A percentile compares a stretch with the other conserved stretches of the same genome.
Evolutionary conservation across 2,329 filamentous ascomycete species (phyloP).

Genomic region (Chrysoporthe puriensis): DNA sequence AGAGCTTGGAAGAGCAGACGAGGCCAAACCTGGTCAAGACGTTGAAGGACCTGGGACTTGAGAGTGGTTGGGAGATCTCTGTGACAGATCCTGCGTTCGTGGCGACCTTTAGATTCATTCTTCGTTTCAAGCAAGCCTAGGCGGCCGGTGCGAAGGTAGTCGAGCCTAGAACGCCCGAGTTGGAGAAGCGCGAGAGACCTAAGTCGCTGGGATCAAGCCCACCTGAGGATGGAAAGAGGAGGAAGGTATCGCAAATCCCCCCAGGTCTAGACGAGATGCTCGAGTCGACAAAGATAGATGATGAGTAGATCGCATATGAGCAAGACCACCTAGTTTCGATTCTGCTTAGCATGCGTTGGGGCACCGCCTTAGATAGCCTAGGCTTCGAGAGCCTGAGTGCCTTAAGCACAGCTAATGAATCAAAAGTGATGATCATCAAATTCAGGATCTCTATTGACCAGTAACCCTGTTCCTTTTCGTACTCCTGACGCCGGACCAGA

Average conservation of each 20-base stretch:
- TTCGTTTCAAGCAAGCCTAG: conserved; percentile 48
- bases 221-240: conserved; percentile 12
- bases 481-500: conserved; percentile 28
- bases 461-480: conserved; percentile 21
- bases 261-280: not conserved
- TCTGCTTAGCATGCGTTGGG: not conserved
- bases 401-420: conserved; percentile 4
- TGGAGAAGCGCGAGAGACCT: conserved; percentile 7
- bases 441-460: conserved; percentile 20
- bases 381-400: not conserved
- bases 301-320: not conserved
- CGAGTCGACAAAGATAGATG: not conserved
- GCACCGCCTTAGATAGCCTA: not conserved
- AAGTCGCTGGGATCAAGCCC: not conserved
- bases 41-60: conserved; percentile 71
- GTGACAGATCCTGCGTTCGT: conserved; percentile 90
- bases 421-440: conserved; percentile 22
- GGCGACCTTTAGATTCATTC: conserved; percentile 63
- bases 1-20: conserved; percentile 81
- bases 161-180: not conserved
- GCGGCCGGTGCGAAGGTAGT: conserved; percentile 7
- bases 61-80: conserved; percentile 84
- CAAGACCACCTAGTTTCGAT: not conserved
- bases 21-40: conserved; percentile 80
- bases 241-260: not conserved